Base-by-base conservation (phyloP, 352 stramenopile genomes). In the Chrysophaeum taylorii region DNA sequence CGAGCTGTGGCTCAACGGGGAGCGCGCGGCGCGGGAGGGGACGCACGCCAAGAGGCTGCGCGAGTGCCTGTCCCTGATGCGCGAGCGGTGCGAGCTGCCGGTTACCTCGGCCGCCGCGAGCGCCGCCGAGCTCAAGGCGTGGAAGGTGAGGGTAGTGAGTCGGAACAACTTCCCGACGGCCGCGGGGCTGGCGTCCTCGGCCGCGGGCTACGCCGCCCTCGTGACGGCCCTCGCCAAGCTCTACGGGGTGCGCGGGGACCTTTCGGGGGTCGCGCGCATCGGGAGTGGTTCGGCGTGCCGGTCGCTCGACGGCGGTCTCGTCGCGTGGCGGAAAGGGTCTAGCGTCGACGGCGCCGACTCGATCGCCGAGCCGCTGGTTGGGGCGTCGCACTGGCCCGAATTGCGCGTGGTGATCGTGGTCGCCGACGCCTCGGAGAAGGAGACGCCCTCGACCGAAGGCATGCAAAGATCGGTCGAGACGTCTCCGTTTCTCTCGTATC, bases 151-250 rank as follows among this genome's bases (percentile, higher is more conserved):
- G 71, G 94, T 98, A 50, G 89, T 92, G 9, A 96, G 87, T 36
- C 89, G 91, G 70, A 99, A 99, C 78, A 98, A 90, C 71, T 99
- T 99, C 78, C 95, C 95, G 2, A 99, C 94, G 2, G 94, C 93
- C 5, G 94, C 94, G 0, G 95, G 95, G 18, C 87, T 99, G 43
- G 95, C 95, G 60, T 98, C 91, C 14, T 97, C 90, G 37, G 95
- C 95, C 2, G 93, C 95, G 0, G 95, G 95, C n/a, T 98, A 97
- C 75, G 82, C 82, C 5, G 78, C 82, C 18, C 73, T 88, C 18
- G 93, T 97, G 7, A 83, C 86, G 27, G 83, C 90, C 16, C 78
- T 98, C 60, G 84, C 90, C 0, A 75, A 95, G 76, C 81, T 97
- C 35, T 96, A 93, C 64, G 73, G 85, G 15, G 85, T 87, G 9